A percentile compares a stretch with the other conserved stretches of the same genome.
Evolutionary conservation across 2,329 filamentous ascomycete genomes (phyloP).

Genomic region (Clonostachys solani): DNA sequence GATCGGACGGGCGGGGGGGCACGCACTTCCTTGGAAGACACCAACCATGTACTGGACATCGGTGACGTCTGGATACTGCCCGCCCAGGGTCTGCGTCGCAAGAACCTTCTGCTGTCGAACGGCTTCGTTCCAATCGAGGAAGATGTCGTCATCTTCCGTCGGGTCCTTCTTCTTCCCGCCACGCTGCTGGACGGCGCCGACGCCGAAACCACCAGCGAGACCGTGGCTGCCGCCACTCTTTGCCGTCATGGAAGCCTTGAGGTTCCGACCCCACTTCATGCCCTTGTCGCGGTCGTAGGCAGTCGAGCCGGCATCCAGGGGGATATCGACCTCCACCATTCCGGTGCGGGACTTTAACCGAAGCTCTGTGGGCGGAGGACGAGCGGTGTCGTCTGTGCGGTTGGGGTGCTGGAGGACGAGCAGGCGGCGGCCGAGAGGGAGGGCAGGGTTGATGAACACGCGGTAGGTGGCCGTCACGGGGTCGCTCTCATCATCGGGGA

Average conservation of each 20-base stretch:
- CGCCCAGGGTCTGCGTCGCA: constrained; percentile 78
- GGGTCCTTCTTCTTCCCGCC: constrained; percentile 23
- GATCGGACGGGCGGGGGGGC: neutral
- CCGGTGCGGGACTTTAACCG: constrained; percentile 79
- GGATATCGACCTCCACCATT: constrained; percentile 90
- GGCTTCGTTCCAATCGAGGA: constrained; percentile 62
- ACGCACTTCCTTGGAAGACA: constrained; percentile 77
- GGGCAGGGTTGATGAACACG: constrained; percentile 76
- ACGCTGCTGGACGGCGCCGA: constrained; percentile 42
- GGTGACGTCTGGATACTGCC: constrained; percentile 66
- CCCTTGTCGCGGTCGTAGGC: constrained; percentile 86
- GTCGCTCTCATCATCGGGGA: constrained; percentile 45
- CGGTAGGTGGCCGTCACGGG: constrained; percentile 74
- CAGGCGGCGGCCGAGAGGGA: constrained; percentile 58
- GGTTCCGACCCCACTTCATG: constrained; percentile 73
- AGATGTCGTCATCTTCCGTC: constrained; percentile 38
- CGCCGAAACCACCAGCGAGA: constrained; percentile 68
- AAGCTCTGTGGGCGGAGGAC: constrained; percentile 60
- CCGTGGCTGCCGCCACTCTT: constrained; percentile 65
- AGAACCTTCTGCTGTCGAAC: constrained; percentile 68
- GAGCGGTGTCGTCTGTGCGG: constrained; percentile 52
- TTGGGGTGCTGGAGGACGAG: constrained; percentile 90
- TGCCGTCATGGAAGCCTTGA: constrained; percentile 55
- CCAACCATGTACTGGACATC: constrained; percentile 87
- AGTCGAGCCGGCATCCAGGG: constrained; percentile 56